A percentile compares a stretch with the other conserved stretches of the same genome.
Evolutionary conservation across 2,329 filamentous ascomycete genomes (phyloP).

Genomic region (Diaporthe vaccinii): DNA sequence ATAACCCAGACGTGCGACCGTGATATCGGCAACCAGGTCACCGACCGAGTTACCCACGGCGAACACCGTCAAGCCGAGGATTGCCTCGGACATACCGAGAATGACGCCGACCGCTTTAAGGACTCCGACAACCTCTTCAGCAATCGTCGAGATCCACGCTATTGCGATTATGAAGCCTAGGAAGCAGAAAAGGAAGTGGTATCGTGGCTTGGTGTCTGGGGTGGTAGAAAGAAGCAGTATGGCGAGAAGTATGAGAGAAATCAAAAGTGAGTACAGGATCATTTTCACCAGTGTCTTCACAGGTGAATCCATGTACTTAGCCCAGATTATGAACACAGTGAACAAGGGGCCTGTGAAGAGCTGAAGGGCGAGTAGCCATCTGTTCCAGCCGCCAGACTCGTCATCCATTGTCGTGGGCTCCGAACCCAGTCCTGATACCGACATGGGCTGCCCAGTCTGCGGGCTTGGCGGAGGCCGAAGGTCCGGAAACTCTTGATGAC

Average conservation of each 20-base stretch:
- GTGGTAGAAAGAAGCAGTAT: constrained; percentile 78
- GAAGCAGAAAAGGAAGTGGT: constrained; percentile 86
- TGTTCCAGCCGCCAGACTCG: constrained; percentile 79
- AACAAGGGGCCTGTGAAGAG: constrained; percentile 90
- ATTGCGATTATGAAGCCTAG: constrained; percentile 92
- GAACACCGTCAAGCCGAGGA: constrained; percentile 94
- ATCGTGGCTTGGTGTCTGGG: constrained; percentile 75
- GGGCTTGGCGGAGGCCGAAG: constrained; percentile 1
- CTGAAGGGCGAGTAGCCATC: constrained; percentile 90
- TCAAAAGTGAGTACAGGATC: constrained; percentile 74
- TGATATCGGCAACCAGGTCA: constrained; percentile 94
- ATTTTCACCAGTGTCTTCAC: constrained; percentile 67
- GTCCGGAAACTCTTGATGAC: constrained; percentile 34
- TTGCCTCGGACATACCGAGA: constrained; percentile 91
- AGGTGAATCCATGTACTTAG: constrained; percentile 70
- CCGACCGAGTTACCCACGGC: constrained; percentile 96
- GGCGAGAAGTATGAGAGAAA: constrained; percentile 76
- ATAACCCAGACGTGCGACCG: constrained; percentile 91
- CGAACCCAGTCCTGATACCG: constrained; percentile 20
- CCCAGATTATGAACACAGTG: constrained; percentile 81
- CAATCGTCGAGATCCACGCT: constrained; percentile 96
- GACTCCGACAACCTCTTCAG: constrained; percentile 94
- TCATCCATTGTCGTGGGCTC: constrained; percentile 44
- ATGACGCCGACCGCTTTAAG: constrained; percentile 95
- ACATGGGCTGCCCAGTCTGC: constrained; percentile 42